Base-by-base conservation (phyloP, 1,284 basidiomycete species). In the Rhodotorula sp. region DNA sequence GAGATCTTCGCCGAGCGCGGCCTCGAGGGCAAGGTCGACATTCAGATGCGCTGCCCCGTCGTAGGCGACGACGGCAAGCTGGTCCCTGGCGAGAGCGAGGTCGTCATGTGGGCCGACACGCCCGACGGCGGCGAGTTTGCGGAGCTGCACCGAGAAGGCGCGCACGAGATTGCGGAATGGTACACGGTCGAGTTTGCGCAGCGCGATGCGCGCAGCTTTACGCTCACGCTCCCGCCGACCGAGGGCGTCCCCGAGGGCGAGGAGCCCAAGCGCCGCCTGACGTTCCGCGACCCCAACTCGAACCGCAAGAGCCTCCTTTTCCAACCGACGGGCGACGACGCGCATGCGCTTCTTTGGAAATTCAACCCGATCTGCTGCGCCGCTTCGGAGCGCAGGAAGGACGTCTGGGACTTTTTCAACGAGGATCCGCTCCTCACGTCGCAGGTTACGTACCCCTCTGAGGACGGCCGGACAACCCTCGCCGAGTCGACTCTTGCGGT, bases 401-500 rank as follows among this genome's bases (percentile, higher is more conserved):
- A 74, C 29, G 70, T 69, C 34, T 76, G 75, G 75, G 71, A 76
- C 57, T 79, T 72, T 37, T 72, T 76, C 59, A 70, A 74, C 67
- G 78, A 79, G 59, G 78, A 79, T 55, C 78, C 78, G n/a, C 67
- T 79, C 56, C 60, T 76, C 44, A 77, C 76, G 12, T 79, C 78
- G 15, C 78, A 79, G 63, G 74, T 79, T 34, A 62, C 70, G 8
- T 79, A 69, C 60, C 77, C 78, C 2, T 75, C 77, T 27, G 66
- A 68, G 3, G 78, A 79, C 48, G 78, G 78, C 5, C 67, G 72
- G 10, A 78, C 71, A 5, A 70, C 73, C 17, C 70, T 78, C 44
- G 56, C 66, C 54, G 72, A 75, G 36, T 78, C 78, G 56, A 78
- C 78, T 9, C 70, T 76, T 57, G 71, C 74, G 13, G 41, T 68